Evolutionary conservation across 345 rosid genomes (phyloP), one percentile per base, ranked within the genome.

Genomic region (Rhodamnia rubescens): DNA sequence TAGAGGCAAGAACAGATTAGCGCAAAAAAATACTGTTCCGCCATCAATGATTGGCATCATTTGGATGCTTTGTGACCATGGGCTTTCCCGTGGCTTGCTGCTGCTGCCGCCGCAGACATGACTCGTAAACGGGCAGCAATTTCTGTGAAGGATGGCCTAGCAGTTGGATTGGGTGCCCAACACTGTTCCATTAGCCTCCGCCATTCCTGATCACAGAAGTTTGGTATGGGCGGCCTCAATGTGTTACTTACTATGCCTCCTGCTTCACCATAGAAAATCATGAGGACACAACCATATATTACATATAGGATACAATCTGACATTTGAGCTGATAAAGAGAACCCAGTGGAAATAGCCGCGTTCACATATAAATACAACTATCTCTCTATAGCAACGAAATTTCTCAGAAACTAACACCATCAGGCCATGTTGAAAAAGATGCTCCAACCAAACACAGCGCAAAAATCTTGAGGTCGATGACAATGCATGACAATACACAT

Each of bases 191-290:
- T 95, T 85, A 96, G 84, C 86, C 88, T 92, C 84, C 86, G 93
- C 99, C 98, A 96, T 32, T 92, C 96, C 13, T 90, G 58, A 89
- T 96, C 96, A 82, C 98, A 96, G 15, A 82, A 84, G 86, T 90
- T 92, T 8, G 98, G 99, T 83, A 96, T 86, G 0, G 92, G 90
- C 18, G 99, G 99, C 89, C 98, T 91, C 82, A 96, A 90, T 2
- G 95, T 91, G 88, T 95, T 93, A 81, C 87, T 95, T 82, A 96
- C 95, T 57, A 95, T 96, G 52, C 99, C 99, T 47, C 98, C 99
- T 96, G 86, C 90, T 89, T 59, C 3, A 26, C 59, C 24, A 47
- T 32, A 61, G 27, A 53, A 11, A 74, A 86, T 55, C 42, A 61
- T 61, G 36, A 61, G 75, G 75, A 61, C 27, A 61, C 42, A 42